These are phyloP conservation scores for Hirsutella thompsonii DNA, from an alignment of 2,329 filamentous ascomycete species.

Conservation along the genomic window DNA sequence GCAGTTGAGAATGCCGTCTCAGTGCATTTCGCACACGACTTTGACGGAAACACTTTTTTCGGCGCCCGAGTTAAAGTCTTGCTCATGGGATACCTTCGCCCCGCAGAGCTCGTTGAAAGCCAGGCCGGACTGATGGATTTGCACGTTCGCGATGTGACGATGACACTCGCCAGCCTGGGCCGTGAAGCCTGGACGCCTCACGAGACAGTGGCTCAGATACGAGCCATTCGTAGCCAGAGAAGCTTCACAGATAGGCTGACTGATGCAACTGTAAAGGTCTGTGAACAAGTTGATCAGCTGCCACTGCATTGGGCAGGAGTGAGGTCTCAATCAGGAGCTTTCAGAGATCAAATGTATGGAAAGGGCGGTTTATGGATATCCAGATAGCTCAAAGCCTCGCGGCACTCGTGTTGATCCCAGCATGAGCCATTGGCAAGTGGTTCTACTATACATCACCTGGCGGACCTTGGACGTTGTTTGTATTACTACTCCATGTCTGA, in stretches of 20 bases:
- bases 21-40: constrained; percentile 41
- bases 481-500: no score
- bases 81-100: constrained; percentile 47
- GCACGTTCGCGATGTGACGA: constrained; percentile 25
- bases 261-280: constrained; percentile 33
- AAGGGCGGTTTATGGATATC: constrained; percentile 35
- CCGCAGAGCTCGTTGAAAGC: constrained; percentile 5
- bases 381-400: constrained; percentile 10
- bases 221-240: constrained; percentile 25
- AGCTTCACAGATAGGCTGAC: constrained; percentile 31
- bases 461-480: no score
- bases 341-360: constrained; percentile 35
- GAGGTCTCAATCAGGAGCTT: constrained; percentile 31
- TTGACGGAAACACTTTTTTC: constrained; percentile 27
- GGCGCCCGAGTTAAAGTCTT: constrained; percentile 35
- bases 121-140: constrained; percentile 14
- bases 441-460: no score
- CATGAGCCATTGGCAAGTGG: no score
- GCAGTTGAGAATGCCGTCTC: constrained; percentile 36
- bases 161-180: constrained; percentile 31
- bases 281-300: constrained; percentile 42
- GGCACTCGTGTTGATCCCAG: no score
- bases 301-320: constrained; percentile 48
- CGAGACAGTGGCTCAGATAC: constrained; percentile 23
- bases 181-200: constrained; percentile 31